Evolutionary conservation across 2,329 filamentous ascomycete species (phyloP).

Genomic region (Colletotrichum sp.): DNA sequence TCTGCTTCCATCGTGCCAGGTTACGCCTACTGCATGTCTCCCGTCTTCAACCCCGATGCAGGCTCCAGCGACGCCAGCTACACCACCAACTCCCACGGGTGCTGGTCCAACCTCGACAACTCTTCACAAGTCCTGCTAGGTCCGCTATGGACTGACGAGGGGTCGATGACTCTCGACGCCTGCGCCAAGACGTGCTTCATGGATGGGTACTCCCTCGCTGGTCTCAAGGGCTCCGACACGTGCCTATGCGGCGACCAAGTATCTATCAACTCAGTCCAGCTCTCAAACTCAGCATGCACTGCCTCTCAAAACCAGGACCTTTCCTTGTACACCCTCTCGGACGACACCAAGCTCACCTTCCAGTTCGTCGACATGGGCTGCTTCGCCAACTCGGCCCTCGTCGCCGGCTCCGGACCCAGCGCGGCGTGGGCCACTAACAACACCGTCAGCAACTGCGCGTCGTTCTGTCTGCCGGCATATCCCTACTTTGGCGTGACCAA

Average conservation of each 20-base stretch:
- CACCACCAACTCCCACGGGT: not conserved
- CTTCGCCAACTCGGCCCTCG: not conserved
- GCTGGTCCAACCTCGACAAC: not conserved
- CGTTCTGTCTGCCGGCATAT: not conserved
- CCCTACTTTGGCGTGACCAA: not conserved
- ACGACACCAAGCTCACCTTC: not conserved
- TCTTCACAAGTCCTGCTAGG: not conserved
- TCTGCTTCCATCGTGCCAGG: not conserved
- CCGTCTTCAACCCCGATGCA: not conserved
- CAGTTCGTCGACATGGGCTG: not conserved
- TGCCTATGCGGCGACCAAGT: not conserved
- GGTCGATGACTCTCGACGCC: not conserved
- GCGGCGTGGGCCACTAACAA: not conserved
- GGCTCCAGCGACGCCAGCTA: not conserved
- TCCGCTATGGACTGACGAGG: not conserved
- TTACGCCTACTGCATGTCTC: not conserved
- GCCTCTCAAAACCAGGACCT: rapidly evolving
- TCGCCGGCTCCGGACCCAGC: not conserved
- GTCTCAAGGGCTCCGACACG: not conserved
- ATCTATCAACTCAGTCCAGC: not conserved
- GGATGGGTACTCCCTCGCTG: not conserved
- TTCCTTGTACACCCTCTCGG: not conserved
- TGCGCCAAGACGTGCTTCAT: not conserved
- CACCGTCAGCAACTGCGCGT: no score
- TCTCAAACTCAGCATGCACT: not conserved